A percentile compares a stretch with the other conserved stretches of the same genome.
phyloP scores from a whole-genome alignment of 1,284 basidiomycete genomes.

The Caloboletus inedulis region DNA sequence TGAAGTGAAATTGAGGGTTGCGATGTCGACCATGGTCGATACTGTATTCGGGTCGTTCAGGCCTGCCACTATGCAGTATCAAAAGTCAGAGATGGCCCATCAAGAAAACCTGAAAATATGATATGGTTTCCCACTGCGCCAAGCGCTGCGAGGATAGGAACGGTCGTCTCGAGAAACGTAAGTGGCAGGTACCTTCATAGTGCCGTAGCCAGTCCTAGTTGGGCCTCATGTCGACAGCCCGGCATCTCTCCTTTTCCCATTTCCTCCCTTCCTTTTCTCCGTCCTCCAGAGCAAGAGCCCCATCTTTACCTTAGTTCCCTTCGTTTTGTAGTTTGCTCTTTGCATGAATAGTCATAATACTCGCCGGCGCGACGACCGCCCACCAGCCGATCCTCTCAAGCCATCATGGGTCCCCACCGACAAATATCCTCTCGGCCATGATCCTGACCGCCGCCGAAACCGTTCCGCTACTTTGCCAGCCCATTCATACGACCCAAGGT shows the following conservation, averaged over 20 bases:
- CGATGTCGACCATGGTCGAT: neutral
- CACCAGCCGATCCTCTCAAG: conserved; percentile 25
- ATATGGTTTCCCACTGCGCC: conserved; percentile 10
- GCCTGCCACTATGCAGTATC: neutral
- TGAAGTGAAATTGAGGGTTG: neutral
- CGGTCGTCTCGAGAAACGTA: conserved; percentile 22
- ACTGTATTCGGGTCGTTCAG: conserved; percentile 3
- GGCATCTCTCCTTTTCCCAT: conserved; percentile 22
- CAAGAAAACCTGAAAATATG: neutral
- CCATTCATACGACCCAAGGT: conserved; percentile 23
- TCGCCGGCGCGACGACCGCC: conserved; percentile 33
- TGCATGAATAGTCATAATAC: conserved; percentile 29
- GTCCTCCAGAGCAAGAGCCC: conserved; percentile 5
- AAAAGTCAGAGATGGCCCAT: neutral
- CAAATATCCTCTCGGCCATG: conserved; percentile 23
- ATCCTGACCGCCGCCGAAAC: conserved; percentile 30
- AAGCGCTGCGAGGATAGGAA: neutral
- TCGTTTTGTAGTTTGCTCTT: neutral
- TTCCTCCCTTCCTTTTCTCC: conserved; percentile 16
- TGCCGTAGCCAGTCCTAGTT: conserved; percentile 16
- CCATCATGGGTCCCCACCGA: conserved; percentile 20
- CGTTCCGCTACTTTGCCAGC: conserved; percentile 30
- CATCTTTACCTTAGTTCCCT: neutral
- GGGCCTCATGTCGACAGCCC: conserved; percentile 50
- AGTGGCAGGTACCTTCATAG: conserved; percentile 22